Percentiles rank a stretch among this genome's conserved stretches.
phyloP scores from a whole-genome alignment of 139 green algal genomes.

The Chlorella sorokiniana region DNA sequence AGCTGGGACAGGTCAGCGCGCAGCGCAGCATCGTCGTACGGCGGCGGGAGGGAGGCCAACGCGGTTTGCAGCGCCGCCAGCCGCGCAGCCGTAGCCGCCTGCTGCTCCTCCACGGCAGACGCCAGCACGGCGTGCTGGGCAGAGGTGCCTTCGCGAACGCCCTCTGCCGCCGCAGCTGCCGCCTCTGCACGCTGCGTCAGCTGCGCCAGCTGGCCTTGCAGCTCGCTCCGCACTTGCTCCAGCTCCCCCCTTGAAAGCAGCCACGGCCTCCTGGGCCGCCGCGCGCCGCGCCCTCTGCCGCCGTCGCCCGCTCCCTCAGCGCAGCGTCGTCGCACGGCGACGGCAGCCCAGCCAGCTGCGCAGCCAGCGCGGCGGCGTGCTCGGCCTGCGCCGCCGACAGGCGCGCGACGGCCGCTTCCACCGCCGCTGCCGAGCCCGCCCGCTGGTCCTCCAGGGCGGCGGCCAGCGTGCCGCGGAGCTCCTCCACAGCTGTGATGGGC shows the following conservation, averaged over 20 bases:
- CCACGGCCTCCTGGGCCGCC: background rate
- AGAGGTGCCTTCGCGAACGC: background rate
- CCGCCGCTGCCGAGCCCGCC: background rate
- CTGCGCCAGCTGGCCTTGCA: background rate
- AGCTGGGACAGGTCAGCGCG: no score
- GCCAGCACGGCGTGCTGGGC: background rate
- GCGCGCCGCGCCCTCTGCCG: background rate
- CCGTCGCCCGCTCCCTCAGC: background rate
- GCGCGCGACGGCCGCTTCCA: background rate
- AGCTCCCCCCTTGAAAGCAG: background rate
- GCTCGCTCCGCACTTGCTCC: background rate
- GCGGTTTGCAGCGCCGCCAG: background rate
- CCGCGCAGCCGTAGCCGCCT: background rate
- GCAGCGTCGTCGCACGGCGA: background rate
- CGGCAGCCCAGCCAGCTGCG: background rate
- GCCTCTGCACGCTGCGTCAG: background rate
- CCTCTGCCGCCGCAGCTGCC: background rate
- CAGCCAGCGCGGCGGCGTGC: background rate
- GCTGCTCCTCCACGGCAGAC: background rate
- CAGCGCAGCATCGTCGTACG: no score
- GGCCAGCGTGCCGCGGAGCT: background rate
- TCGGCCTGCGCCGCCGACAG: background rate
- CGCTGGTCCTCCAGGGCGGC: background rate
- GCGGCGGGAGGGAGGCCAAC: background rate
- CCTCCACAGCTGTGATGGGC: background rate